Evolutionary conservation across 2,329 filamentous ascomycete species (phyloP).

Genomic region (Cordyceps farinosa): DNA sequence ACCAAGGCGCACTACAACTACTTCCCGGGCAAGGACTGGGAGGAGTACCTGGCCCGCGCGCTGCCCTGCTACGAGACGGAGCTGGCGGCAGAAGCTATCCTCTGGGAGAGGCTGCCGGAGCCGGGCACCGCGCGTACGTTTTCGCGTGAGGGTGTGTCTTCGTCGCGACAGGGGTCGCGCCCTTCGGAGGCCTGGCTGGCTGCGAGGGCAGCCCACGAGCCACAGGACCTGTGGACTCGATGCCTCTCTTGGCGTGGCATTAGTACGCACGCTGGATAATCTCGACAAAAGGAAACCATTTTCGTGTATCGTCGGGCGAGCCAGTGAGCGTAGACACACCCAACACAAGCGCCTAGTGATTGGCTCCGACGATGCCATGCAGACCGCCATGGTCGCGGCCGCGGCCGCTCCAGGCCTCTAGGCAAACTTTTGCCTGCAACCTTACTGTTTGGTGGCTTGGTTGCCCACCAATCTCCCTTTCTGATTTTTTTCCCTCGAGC

Average conservation of each 20-base stretch:
- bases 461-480: no score
- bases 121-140: not conserved
- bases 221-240: not conserved
- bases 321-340: no score
- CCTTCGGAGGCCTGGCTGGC: not conserved
- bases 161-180: not conserved
- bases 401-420: no score
- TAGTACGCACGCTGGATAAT: not conserved
- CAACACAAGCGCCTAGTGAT: no score
- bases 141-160: not conserved
- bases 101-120: not conserved
- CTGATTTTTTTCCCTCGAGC: no score
- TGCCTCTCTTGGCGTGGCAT: not conserved
- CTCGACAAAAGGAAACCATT: no score
- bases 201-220: not conserved
- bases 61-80: not conserved
- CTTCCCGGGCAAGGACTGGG: conserved; percentile 21
- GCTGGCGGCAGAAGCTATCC: not conserved
- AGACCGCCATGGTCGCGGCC: no score
- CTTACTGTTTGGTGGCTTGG: no score
- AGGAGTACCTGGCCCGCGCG: conserved; percentile 21
- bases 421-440: no score
- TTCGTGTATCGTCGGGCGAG: no score
- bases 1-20: conserved; percentile 27
- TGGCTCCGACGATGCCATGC: no score